Conservation (phyloP, 805 yeast genomes). For the Cyberlindnera japonica region DNA sequence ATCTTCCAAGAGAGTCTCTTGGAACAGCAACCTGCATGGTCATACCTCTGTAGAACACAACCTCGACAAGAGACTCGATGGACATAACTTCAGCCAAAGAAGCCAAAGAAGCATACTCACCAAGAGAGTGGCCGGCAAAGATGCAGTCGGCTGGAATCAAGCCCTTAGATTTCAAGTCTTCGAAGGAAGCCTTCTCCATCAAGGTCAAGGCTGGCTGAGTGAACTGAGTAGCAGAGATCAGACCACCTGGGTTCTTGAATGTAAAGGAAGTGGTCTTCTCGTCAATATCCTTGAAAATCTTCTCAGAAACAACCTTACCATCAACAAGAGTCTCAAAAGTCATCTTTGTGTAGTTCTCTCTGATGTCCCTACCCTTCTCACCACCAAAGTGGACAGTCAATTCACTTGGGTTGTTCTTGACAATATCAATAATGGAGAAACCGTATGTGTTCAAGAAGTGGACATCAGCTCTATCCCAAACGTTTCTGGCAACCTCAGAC, state of each 20-base stretch:
- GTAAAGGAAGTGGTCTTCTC: slow-evolving; percentile 80
- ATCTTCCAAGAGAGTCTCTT: slow-evolving; percentile 90
- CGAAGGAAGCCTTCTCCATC: slow-evolving; percentile 99
- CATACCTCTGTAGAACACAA: slow-evolving; percentile 99
- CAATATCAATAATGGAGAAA: slow-evolving; percentile 94
- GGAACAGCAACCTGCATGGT: slow-evolving; percentile 99
- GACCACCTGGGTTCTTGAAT: slow-evolving; percentile 89
- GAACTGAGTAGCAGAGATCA: slow-evolving; percentile 96
- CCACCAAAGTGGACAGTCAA: slow-evolving; percentile 97
- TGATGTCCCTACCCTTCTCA: slow-evolving; percentile 90
- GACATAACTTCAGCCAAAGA: slow-evolving; percentile 99
- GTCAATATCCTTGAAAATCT: slow-evolving; percentile 89
- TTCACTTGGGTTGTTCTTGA: slow-evolving; percentile 91
- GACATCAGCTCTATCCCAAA: slow-evolving; percentile 96
- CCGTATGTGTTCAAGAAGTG: slow-evolving; percentile 95
- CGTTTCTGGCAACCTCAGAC: slow-evolving; percentile 87
- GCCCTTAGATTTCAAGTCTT: slow-evolving; percentile 95
- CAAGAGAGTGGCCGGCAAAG: slow-evolving; percentile 99
- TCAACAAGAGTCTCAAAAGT: slow-evolving; percentile 92
- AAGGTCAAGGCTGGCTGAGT: slow-evolving; percentile 98
- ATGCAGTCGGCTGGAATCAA: slow-evolving; percentile 88
- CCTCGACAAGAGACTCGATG: slow-evolving; percentile 93
- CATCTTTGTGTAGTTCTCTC: slow-evolving; percentile 94
- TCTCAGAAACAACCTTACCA: slow-evolving; percentile 83
- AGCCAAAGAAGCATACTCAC: slow-evolving; percentile 97